Conservation (phyloP, 306 rosid genomes). For the Sicyos edulis region DNA sequence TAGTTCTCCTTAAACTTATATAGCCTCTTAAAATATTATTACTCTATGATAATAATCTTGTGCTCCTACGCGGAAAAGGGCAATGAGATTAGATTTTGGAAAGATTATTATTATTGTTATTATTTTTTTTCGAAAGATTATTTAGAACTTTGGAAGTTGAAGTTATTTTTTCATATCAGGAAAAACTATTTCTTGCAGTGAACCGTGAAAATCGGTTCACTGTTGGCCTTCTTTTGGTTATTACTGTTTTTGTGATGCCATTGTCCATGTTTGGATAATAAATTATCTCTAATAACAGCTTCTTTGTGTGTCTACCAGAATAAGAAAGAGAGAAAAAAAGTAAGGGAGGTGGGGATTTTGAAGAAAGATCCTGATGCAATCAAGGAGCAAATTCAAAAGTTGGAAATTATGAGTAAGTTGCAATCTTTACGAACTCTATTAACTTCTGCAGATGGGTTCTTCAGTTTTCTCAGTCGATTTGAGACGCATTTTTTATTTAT, state of each 20-base stretch:
- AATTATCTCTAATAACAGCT: slow-evolving; percentile 19
- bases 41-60: too few species aligned
- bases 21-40: not conserved
- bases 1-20: not conserved
- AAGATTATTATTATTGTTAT: not conserved
- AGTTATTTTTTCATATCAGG: not conserved
- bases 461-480: slow-evolving; percentile 1
- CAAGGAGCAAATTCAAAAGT: slow-evolving; percentile 64
- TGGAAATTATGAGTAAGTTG: slow-evolving; percentile 88
- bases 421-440: slow-evolving; percentile 8
- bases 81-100: not conserved
- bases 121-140: too few species aligned
- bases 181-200: not conserved
- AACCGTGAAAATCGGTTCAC: not conserved
- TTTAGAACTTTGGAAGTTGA: not conserved
- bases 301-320: slow-evolving; percentile 44
- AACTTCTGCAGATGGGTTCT: not conserved
- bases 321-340: slow-evolving; percentile 96
- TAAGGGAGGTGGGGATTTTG: slow-evolving; percentile 98
- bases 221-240: not conserved
- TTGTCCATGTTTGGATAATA: slow-evolving; percentile 1
- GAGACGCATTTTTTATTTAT: not conserved
- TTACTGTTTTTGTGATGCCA: slow-evolving; percentile 4
- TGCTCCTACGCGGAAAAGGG: too few species aligned
- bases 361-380: slow-evolving; percentile 99